Base-by-base conservation (phyloP, 2,329 filamentous ascomycete genomes). In the Cytospora leucostoma region DNA sequence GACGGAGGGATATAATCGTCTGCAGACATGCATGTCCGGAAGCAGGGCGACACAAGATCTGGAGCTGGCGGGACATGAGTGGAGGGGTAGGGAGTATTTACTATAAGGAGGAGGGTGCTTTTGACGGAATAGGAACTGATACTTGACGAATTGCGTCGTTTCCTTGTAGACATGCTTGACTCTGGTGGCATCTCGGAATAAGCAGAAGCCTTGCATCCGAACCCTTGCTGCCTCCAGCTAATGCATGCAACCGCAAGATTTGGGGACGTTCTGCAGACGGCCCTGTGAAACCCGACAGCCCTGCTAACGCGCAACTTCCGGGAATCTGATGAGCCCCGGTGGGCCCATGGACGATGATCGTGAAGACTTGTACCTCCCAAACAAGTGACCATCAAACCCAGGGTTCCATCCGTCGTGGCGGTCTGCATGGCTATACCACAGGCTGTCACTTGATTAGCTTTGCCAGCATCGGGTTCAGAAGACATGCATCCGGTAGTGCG, bases 151-250 rank as follows among this genome's bases (percentile, higher is more conserved):
- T 50, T 56, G 57, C 62, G 19, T 53, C 27, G 33, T 15, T 35
- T 51, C 34, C 57, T 64, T 64, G 56, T 44, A 58, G 56, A 64
- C 58, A 61, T 58, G 61, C 56, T 34, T 32, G 52, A 38, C 57
- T 56, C 56, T 61, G 55, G 53, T 56, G 54, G 62, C 57, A 60
- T 19, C 21, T 44, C 32, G 44, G 51, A n/a, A 56, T 19, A 56
- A 61, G 62, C 57, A 61, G 47, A 50, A 40, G n/a, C 35, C 10
- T 33, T 47, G 44, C 44, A 47, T 47, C 1, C 21, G 3, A 50
- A 12, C n/a, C 44, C 33, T 7, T 33, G 34, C 33, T 21, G 34
- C 37, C 32, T 50, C 33, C 38, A 49, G 33, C 27, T 11, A 35
- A 34, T 35, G 56, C 8, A 33, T 35, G 27, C 33, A 58, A 19